Evolutionary conservation across 805 yeast species (phyloP).

Genomic region (Candida ipomoeae): DNA sequence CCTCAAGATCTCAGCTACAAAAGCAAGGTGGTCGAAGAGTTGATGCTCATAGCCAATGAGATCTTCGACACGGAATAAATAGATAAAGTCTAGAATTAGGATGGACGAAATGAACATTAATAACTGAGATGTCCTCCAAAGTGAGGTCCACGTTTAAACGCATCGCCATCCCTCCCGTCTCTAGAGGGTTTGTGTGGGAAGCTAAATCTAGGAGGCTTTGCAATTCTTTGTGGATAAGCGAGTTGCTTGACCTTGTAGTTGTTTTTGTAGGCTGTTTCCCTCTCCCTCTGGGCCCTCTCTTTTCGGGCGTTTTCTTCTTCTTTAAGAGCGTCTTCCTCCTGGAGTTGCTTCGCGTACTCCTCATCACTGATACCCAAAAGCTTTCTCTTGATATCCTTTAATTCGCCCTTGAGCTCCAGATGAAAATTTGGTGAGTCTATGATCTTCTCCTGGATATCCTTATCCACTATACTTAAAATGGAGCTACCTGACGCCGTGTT

Average conservation of each 20-base stretch:
- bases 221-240: conserved; percentile 22
- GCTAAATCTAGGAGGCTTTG: conserved; percentile 36
- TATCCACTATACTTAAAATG: conserved; percentile 39
- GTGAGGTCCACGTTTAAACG: background rate
- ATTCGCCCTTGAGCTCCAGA: conserved; percentile 25
- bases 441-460: conserved; percentile 41
- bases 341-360: conserved; percentile 30
- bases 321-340: conserved; percentile 19
- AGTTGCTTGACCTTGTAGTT: conserved; percentile 27
- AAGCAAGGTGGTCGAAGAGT: conserved; percentile 76
- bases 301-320: conserved; percentile 14
- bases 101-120: background rate
- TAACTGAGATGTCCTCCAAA: conserved; percentile 13
- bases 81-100: background rate
- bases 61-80: conserved; percentile 44
- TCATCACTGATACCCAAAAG: conserved; percentile 37
- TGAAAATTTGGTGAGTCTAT: conserved; percentile 41
- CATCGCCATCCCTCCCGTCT: conserved; percentile 4
- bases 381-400: conserved; percentile 30
- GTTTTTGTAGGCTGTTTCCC: conserved; percentile 23
- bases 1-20: conserved; percentile 73
- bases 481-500: conserved; percentile 15
- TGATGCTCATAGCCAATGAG: conserved; percentile 77
- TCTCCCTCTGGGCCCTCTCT: conserved; percentile 15
- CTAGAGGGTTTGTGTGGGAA: conserved; percentile 9